Base-by-base conservation (phyloP, 495 filamentous ascomycete species). In the Trichoderma gamsii region DNA sequence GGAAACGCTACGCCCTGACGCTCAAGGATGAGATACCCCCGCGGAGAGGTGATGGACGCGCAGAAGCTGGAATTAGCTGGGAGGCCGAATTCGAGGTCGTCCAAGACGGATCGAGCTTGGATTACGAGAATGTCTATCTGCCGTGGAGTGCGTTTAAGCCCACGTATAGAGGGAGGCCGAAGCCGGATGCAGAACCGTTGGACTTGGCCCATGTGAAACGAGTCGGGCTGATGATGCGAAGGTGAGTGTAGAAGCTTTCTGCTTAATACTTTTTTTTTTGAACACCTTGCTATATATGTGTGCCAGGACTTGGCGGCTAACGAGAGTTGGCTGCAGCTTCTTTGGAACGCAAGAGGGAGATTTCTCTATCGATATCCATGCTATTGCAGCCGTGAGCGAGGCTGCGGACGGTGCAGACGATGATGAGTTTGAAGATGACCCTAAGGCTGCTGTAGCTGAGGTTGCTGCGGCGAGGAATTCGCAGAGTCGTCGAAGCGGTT, bases 191-290 rank as follows among this genome's bases (percentile, higher is more conserved):
- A 0, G 71, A 77, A 66, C 77, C 79, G 32, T 72, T 93, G 70
- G 81, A 91, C 72, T 70, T 80, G 66, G 79, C 75, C 65, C 73
- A 79, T 67, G 79, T 94, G n/a, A 88, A 83, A 74, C 81, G 88
- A 66, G 75, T 95, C 13, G 85, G 87, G 46, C 78, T 94, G 32
- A 91, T 93, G 90, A 87, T 89, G 78, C 77, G 91, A 72, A 93
- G 91, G 90, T 91, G 77, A 65, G 81, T 77, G 15, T 3, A 41
- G 25, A 4, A 52, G 29, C 8, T 18, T 69, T 29, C 29, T 15
- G 63, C 52, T 51, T 29, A 1, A 4, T 29, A 29, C 18, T 46
- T 56, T 65, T 56, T 66, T 35, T 4, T n/a, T 16, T 4, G 9
- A 27, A 1, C 18, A 41, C 2, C 25, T 51, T 61, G 35, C 46